Percentiles rank a stretch among this genome's conserved stretches.
phyloP scores from a whole-genome alignment of 1,284 basidiomycete genomes.

The Pascua sp. region DNA sequence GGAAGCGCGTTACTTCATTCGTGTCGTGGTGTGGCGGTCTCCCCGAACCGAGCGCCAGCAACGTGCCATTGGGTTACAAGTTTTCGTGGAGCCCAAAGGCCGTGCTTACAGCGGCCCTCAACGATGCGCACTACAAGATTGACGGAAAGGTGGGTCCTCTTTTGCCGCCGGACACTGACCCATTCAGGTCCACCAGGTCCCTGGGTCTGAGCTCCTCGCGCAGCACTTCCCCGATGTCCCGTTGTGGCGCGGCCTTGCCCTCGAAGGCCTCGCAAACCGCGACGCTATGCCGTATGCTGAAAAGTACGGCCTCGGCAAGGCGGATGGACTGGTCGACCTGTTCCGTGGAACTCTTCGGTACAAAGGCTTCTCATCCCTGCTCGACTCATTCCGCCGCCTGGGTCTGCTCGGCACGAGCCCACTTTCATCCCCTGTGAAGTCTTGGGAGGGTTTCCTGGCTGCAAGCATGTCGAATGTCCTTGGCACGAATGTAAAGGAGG shows the following conservation, averaged over 20 bases:
- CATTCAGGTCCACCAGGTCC: slow-evolving; percentile 49
- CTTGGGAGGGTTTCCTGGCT: slow-evolving; percentile 30
- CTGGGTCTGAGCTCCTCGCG: slow-evolving; percentile 58
- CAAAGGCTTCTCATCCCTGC: slow-evolving; percentile 74
- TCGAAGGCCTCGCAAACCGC: slow-evolving; percentile 88
- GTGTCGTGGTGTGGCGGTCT: slow-evolving; percentile 91
- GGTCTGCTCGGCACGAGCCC: slow-evolving; percentile 63
- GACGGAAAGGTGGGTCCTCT: slow-evolving; percentile 54
- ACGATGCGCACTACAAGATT: slow-evolving; percentile 69
- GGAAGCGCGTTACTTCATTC: slow-evolving; percentile 70
- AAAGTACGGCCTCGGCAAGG: slow-evolving; percentile 63
- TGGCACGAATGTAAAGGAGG: slow-evolving; percentile 4
- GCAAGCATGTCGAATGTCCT: slow-evolving; percentile 9
- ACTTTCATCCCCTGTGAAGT: slow-evolving; percentile 29
- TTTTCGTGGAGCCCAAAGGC: slow-evolving; percentile 93
- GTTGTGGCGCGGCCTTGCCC: slow-evolving; percentile 62
- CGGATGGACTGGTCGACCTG: slow-evolving; percentile 61
- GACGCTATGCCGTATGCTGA: slow-evolving; percentile 74
- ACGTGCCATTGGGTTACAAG: slow-evolving; percentile 77
- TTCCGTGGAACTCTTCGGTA: slow-evolving; percentile 88
- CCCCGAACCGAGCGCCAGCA: slow-evolving; percentile 68
- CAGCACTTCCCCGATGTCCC: slow-evolving; percentile 64
- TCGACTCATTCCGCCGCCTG: slow-evolving; percentile 69
- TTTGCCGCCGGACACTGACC: background rate
- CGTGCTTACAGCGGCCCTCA: slow-evolving; percentile 76